Evolutionary conservation across 2,329 filamentous ascomycete genomes (phyloP).

Genomic region (Fusarium virguliforme): DNA sequence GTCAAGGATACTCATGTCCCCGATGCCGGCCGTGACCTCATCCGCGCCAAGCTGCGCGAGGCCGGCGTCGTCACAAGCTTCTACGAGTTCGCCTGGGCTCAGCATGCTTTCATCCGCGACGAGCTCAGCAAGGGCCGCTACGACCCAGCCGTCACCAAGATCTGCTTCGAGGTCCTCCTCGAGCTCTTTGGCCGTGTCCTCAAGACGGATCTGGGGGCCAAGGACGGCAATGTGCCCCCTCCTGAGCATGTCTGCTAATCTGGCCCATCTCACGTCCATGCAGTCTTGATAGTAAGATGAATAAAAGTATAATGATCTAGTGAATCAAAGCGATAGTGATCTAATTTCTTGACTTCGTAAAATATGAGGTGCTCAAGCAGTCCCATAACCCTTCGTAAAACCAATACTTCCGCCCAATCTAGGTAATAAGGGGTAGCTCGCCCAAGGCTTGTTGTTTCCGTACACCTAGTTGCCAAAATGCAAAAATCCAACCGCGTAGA

Average conservation of each 20-base stretch:
- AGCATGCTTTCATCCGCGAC: slow-evolving; percentile 95
- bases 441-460: slow-evolving; percentile 25
- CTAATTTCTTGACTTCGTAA: slow-evolving; percentile 52
- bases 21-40: slow-evolving; percentile 84
- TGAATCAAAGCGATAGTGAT: slow-evolving; percentile 47
- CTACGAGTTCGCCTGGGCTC: slow-evolving; percentile 93
- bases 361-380: slow-evolving; percentile 41
- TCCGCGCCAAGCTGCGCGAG: slow-evolving; percentile 85
- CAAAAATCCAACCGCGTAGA: slow-evolving; percentile 29
- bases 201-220: slow-evolving; percentile 83
- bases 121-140: slow-evolving; percentile 95
- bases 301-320: slow-evolving; percentile 33
- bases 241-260: slow-evolving; percentile 81
- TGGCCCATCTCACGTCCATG: slow-evolving; percentile 3
- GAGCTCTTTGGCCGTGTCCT: slow-evolving; percentile 87
- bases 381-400: slow-evolving; percentile 36
- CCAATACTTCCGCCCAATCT: slow-evolving; percentile 44
- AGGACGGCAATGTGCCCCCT: slow-evolving; percentile 72
- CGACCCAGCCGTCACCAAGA: slow-evolving; percentile 87
- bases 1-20: slow-evolving; percentile 93
- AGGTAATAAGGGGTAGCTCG: slow-evolving; percentile 32
- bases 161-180: slow-evolving; percentile 91
- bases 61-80: slow-evolving; percentile 83
- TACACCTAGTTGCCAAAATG: slow-evolving; percentile 40
- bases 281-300: slow-evolving; percentile 5